Evolutionary conservation across 805 yeast genomes (phyloP).

Genomic region (Grigorovia yakushimaensis): DNA sequence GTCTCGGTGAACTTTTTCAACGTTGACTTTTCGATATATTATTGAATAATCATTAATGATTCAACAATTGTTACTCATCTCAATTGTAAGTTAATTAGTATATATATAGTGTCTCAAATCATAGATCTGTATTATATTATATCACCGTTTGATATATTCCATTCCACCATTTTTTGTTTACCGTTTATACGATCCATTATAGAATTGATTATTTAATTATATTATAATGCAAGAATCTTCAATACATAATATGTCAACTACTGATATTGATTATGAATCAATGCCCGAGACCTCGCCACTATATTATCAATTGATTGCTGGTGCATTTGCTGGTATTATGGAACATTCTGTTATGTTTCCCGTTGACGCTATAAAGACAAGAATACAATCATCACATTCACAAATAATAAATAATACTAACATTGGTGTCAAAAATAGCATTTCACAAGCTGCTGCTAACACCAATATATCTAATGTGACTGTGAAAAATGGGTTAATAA

Average conservation of each 20-base stretch:
- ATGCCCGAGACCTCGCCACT: constrained; percentile 81
- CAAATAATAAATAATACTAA: constrained; percentile 1
- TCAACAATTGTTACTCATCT: not conserved
- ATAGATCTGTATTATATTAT: not conserved
- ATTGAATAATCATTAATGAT: not conserved
- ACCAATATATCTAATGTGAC: not conserved
- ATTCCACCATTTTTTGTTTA: not conserved
- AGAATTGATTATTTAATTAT: not conserved
- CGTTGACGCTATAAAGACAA: constrained; percentile 85
- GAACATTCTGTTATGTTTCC: constrained; percentile 98
- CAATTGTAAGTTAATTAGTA: too few relatives aligned
- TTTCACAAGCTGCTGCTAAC: not conserved
- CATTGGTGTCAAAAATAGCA: not conserved
- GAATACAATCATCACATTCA: constrained; percentile 61
- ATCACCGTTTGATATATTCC: not conserved
- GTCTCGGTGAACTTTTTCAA: not conserved
- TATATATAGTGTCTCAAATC: too few relatives aligned
- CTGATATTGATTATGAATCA: constrained; percentile 79
- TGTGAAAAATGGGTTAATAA: constrained; percentile 34
- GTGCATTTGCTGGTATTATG: constrained; percentile 99
- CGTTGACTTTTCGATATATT: not conserved
- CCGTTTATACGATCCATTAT: not conserved
- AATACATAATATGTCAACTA: not conserved
- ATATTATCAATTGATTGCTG: constrained; percentile 80
- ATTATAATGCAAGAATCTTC: constrained; percentile 4